A percentile compares a stretch with the other conserved stretches of the same genome.
phyloP scores from a whole-genome alignment of 768 basidiomycete species.

The Tricholoma terreum region DNA sequence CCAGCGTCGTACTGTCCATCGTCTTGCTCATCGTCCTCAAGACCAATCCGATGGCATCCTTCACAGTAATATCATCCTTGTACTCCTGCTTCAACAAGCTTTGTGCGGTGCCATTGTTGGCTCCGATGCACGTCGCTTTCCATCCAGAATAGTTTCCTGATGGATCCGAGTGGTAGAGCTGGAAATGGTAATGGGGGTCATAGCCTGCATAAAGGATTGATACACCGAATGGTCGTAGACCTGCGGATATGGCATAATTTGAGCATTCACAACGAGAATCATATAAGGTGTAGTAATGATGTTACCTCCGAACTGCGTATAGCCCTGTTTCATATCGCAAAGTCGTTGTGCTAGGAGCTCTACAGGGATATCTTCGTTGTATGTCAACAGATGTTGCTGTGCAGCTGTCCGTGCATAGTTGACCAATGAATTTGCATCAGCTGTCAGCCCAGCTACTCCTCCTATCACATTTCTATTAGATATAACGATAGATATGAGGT shows the following conservation, averaged over 20 bases:
- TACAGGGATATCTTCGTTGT: constrained; percentile 98
- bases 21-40: constrained; percentile 98
- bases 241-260: constrained; percentile 33
- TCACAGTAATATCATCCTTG: constrained; percentile 88
- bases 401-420: constrained; percentile 92
- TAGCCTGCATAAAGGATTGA: constrained; percentile 96
- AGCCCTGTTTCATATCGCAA: constrained; percentile 98
- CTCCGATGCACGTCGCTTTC: constrained; percentile 99
- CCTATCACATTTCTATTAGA: constrained; percentile 82
- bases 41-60: constrained; percentile 90
- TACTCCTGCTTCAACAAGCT: constrained; percentile 97
- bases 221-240: constrained; percentile 97
- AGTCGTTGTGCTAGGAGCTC: constrained; percentile 91
- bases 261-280: background rate
- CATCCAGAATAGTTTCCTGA: constrained; percentile 98
- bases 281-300: constrained; percentile 15
- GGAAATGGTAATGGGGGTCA: constrained; percentile 94
- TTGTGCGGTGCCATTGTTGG: constrained; percentile 95
- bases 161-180: constrained; percentile 97
- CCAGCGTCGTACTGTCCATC: constrained; percentile 97
- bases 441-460: constrained; percentile 93
- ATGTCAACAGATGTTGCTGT: constrained; percentile 81
- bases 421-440: constrained; percentile 96
- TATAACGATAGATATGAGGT: background rate
- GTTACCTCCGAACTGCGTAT: constrained; percentile 92